These are phyloP conservation scores for Lasiodiplodia citricola DNA, from an alignment of 2,329 filamentous ascomycete genomes.

Conservation along the genomic window DNA sequence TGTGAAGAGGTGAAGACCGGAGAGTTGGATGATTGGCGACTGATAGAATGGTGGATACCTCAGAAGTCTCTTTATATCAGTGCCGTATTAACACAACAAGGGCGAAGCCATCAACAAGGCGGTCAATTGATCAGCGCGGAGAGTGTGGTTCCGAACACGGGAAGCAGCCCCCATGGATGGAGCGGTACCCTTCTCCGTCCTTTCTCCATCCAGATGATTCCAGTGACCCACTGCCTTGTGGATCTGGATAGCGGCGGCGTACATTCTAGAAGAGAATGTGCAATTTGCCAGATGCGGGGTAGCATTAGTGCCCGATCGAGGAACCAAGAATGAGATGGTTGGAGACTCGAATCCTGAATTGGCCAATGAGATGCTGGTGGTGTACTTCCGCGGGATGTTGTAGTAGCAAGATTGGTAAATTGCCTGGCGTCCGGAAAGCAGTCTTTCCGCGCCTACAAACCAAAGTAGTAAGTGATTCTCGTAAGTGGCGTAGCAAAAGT, in stretches of 20 bases:
- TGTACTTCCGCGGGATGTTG: background rate
- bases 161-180: background rate
- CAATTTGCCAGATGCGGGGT: background rate
- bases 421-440: slow-evolving; percentile 6
- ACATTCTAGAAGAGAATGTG: background rate
- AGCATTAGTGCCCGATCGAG: background rate
- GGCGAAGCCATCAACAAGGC: background rate
- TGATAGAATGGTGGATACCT: background rate
- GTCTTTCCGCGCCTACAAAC: background rate
- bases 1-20: background rate
- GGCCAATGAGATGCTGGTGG: background rate
- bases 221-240: background rate
- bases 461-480: background rate
- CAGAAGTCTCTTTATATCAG: background rate
- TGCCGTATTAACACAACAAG: background rate
- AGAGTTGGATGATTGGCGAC: slow-evolving; percentile 1
- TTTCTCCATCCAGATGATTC: background rate
- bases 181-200: background rate
- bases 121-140: slow-evolving; percentile 11
- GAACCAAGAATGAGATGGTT: background rate
- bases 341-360: too few relatives aligned
- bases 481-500: background rate
- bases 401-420: background rate
- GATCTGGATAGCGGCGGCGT: background rate
- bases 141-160: background rate